Percentiles rank a stretch among this genome's conserved stretches.
Conservation (phyloP, 2,329 filamentous ascomycete genomes). For the Fusarium robinianum region DNA sequence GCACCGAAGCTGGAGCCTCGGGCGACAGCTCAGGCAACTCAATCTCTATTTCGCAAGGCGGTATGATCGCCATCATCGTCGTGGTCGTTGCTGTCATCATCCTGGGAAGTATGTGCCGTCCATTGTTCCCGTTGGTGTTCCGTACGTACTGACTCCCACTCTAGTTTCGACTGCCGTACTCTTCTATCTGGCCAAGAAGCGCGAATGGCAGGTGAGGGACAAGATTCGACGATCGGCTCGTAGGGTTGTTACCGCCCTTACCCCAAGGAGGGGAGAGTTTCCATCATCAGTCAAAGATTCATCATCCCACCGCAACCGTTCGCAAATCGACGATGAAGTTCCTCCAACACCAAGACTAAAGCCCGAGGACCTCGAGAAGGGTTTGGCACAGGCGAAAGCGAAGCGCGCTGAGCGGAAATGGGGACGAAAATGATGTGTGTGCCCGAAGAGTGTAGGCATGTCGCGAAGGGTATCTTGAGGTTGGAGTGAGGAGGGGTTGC, state of each 20-base stretch:
- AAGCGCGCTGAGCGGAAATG: conserved; percentile 42
- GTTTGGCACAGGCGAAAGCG: conserved; percentile 45
- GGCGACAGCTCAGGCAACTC: conserved; percentile 62
- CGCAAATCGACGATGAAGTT: conserved; percentile 57
- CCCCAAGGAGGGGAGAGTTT: conserved; percentile 65
- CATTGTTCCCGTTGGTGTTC: neutral
- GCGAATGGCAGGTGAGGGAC: conserved; percentile 79
- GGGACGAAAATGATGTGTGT: conserved; percentile 20
- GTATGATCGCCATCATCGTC: conserved; percentile 73
- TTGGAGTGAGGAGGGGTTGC: conserved; percentile 2
- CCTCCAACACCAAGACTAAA: conserved; percentile 61
- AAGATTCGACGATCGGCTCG: conserved; percentile 70
- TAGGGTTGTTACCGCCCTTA: conserved; percentile 64
- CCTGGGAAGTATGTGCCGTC: conserved; percentile 64
- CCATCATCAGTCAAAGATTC: conserved; percentile 59
- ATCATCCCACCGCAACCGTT: conserved; percentile 43
- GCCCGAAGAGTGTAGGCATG: neutral
- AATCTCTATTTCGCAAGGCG: conserved; percentile 68
- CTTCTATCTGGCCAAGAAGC: conserved; percentile 82
- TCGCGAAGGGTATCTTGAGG: neutral
- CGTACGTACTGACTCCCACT: conserved; percentile 16
- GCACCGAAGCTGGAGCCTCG: conserved; percentile 66
- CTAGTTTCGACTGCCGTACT: conserved; percentile 67
- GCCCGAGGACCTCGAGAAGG: conserved; percentile 64
- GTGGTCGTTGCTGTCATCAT: conserved; percentile 70